phyloP scores from a whole-genome alignment of 2,329 filamentous ascomycete genomes.

The Aureobasidium subglaciale region DNA sequence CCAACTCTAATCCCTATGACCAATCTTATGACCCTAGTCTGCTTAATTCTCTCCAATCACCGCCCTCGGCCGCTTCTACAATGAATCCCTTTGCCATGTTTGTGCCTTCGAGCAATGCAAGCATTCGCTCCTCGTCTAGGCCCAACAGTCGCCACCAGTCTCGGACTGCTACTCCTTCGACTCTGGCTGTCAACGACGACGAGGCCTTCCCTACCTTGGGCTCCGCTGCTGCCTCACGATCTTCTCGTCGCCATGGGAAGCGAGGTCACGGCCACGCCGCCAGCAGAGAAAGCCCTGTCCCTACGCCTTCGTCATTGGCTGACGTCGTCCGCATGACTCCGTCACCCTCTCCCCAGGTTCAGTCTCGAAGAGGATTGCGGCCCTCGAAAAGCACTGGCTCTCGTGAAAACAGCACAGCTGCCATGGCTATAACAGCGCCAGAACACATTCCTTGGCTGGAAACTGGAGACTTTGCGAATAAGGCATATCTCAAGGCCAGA shows the following conservation, averaged over 20 bases:
- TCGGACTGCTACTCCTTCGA: slow-evolving; percentile 55
- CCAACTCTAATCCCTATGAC: slow-evolving; percentile 38
- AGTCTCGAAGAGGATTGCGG: slow-evolving; percentile 48
- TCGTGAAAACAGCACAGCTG: slow-evolving; percentile 71
- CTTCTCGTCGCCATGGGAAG: slow-evolving; percentile 86
- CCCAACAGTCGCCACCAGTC: slow-evolving; percentile 75
- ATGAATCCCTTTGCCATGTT: slow-evolving; percentile 56
- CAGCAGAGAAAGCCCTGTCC: slow-evolving; percentile 43
- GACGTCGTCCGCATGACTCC: slow-evolving; percentile 80
- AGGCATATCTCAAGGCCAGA: slow-evolving; percentile 88
- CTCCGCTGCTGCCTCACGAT: slow-evolving; percentile 63
- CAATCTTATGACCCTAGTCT: slow-evolving; percentile 33
- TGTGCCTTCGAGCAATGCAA: slow-evolving; percentile 46
- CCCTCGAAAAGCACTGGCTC: slow-evolving; percentile 58
- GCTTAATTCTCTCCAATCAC: slow-evolving; percentile 33
- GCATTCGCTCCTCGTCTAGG: slow-evolving; percentile 60
- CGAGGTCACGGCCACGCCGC: slow-evolving; percentile 69
- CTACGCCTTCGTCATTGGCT: slow-evolving; percentile 75
- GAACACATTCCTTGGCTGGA: slow-evolving; percentile 96
- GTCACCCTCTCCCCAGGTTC: slow-evolving; percentile 46
- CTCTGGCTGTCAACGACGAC: slow-evolving; percentile 77
- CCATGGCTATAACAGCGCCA: slow-evolving; percentile 76
- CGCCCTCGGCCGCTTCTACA: slow-evolving; percentile 44
- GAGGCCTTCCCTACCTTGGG: slow-evolving; percentile 91
- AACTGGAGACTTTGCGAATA: slow-evolving; percentile 84